Evolutionary conservation across 805 yeast genomes (phyloP), one percentile per base, ranked within the genome.

Genomic region (Ogataea haglerorum): DNA sequence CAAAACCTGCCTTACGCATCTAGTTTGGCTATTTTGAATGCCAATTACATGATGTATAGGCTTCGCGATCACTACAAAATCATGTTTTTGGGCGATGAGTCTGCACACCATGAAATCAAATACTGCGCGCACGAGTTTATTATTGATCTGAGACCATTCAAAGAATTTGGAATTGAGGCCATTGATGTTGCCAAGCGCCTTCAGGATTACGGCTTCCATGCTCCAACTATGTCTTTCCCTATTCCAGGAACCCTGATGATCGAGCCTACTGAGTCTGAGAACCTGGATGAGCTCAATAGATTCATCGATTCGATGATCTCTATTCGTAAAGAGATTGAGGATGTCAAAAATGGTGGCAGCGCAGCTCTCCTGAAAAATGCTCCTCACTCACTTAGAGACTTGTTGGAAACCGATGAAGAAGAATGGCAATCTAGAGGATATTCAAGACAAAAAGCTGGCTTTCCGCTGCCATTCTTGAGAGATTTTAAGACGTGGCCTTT

Each of bases 161-260:
- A 90, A 65, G 63, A 75, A 2, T 52, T 76, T 36, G 95, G 95
- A 16, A 72, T 91, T 40, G 97, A 93, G 67, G 97, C 97, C 15
- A 87, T 91, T 53, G 99, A 93, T 62, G 81, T 93, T 45, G 98
- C 99, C 42, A 93, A 93, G 71, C 80, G 99, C 65, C 73, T 93
- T 46, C 98, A 93, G 68, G 99, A 93, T 67, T 93, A 91, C 62
- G 96, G 98, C 0, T 93, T 93, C 79, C 99, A 93, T 65, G 96
- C 96, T 1, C 99, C 99, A 47, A 93, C 99, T 18, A 82, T 93
- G 86, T 93, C 98, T 2, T 93, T 93, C 86, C 99, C 99, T 8
- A 95, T 93, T 37, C 91, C 97, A 5, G 95, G 95, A 47, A 93
- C 99, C 2, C 74, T 93, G 54, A 93, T 93, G 99, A 80, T 93